phyloP scores from a whole-genome alignment of 306 rosid species.

The Pterocarpus macrocarpus region DNA sequence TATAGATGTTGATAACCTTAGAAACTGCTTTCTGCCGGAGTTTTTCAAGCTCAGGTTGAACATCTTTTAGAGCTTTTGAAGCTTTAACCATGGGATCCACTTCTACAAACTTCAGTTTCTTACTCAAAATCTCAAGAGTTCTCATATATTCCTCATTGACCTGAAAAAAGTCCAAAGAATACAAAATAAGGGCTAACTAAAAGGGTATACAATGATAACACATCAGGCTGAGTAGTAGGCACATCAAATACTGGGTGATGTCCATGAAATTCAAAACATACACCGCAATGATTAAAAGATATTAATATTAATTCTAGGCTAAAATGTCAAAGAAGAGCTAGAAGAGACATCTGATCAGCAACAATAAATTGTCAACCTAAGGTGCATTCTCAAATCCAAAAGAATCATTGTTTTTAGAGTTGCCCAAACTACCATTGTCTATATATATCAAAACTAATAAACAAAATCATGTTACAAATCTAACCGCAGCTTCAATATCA shows the following conservation, averaged over 20 bases:
- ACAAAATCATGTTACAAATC: slow-evolving; percentile 6
- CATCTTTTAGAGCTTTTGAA: slow-evolving; percentile 95
- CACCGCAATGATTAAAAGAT: slow-evolving; percentile 25
- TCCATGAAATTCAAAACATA: slow-evolving; percentile 35
- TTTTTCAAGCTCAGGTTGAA: slow-evolving; percentile 96
- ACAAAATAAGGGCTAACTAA: slow-evolving; percentile 29
- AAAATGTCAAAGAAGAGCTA: slow-evolving; percentile 5
- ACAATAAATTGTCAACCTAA: slow-evolving; percentile 31
- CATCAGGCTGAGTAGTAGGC: slow-evolving; percentile 13
- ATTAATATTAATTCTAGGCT: slow-evolving; percentile 2
- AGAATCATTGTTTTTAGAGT: slow-evolving; percentile 14
- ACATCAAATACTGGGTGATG: slow-evolving; percentile 28
- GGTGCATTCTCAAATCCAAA: slow-evolving; percentile 3
- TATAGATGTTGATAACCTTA: slow-evolving; percentile 64
- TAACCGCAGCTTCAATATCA: background rate
- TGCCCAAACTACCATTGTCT: background rate
- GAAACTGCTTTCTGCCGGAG: slow-evolving; percentile 95
- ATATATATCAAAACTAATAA: slow-evolving; percentile 38
- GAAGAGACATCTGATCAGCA: slow-evolving; percentile 7
- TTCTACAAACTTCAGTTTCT: slow-evolving; percentile 89
- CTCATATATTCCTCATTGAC: slow-evolving; percentile 95
- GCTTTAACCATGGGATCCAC: slow-evolving; percentile 87
- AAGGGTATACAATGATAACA: slow-evolving; percentile 8
- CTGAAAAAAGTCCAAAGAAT: slow-evolving; percentile 59
- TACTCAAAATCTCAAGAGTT: slow-evolving; percentile 91